These are phyloP conservation scores for Murraya koenigii DNA, from an alignment of 345 rosid genomes.

Conservation along the genomic window DNA sequence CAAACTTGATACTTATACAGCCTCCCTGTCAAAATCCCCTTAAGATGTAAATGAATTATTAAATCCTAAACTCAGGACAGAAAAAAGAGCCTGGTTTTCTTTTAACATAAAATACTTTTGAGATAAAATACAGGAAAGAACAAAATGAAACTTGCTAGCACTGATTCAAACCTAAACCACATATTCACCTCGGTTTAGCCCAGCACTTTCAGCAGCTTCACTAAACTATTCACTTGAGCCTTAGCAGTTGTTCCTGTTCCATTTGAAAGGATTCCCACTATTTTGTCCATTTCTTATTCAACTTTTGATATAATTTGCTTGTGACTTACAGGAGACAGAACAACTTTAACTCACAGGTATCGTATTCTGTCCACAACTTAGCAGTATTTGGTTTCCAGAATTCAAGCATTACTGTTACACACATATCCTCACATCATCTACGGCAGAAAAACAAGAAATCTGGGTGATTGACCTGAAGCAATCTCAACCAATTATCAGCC, in stretches of 20 bases:
- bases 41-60: constrained; percentile 22
- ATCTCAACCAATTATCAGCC: constrained; percentile 67
- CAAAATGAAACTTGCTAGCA: constrained; percentile 14
- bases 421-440: constrained; percentile 18
- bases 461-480: constrained; percentile 63
- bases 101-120: constrained; percentile 3
- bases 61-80: constrained; percentile 35
- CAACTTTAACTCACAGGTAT: constrained; percentile 2
- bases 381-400: constrained; percentile 2
- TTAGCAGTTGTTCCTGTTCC: constrained; percentile 13
- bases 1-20: constrained; percentile 16
- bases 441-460: constrained; percentile 73
- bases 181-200: constrained; percentile 12
- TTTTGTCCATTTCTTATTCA: constrained; percentile 7
- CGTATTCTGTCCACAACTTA: neutral
- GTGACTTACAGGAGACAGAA: neutral
- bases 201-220: constrained; percentile 19
- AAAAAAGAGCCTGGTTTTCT: constrained; percentile 33
- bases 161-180: constrained; percentile 8
- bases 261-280: neutral
- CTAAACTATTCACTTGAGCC: constrained; percentile 13
- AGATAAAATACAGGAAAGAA: constrained; percentile 2
- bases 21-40: constrained; percentile 30
- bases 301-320: constrained; percentile 11
- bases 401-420: constrained; percentile 2